phyloP scores from a whole-genome alignment of 106 monocot species.

The Allium cepa region DNA sequence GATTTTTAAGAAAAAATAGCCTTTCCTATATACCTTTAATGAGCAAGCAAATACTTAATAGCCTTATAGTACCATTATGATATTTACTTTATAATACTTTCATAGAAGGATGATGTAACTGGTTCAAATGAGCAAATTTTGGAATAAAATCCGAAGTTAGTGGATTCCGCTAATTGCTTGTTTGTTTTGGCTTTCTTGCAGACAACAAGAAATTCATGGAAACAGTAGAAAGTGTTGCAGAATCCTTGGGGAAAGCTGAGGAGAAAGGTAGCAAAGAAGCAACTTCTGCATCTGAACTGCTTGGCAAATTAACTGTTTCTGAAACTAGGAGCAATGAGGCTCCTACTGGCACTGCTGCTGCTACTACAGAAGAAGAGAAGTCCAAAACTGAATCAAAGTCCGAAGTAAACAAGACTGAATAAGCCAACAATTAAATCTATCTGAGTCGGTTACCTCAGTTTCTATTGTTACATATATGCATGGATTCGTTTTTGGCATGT shows the following conservation, averaged over 20 bases:
- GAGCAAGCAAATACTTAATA: too few species aligned
- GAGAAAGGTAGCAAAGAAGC: conserved; percentile 44
- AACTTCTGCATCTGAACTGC: conserved; percentile 34
- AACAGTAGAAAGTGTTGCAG: conserved; percentile 58
- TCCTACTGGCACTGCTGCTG: background rate
- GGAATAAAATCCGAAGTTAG: too few species aligned
- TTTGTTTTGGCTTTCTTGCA: conserved; percentile 13
- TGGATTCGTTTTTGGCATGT: too few species aligned
- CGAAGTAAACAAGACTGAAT: background rate
- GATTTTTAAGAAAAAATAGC: too few species aligned
- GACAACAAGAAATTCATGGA: conserved; percentile 88
- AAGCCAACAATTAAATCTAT: background rate
- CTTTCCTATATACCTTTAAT: too few species aligned
- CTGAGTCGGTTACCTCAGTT: too few species aligned
- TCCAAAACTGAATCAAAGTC: background rate
- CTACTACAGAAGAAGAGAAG: background rate
- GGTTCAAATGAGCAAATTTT: too few species aligned
- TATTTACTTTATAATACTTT: too few species aligned
- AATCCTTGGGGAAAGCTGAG: conserved; percentile 38
- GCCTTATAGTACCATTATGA: too few species aligned
- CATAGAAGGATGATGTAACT: too few species aligned
- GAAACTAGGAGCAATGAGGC: conserved; percentile 26
- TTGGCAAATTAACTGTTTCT: conserved; percentile 55
- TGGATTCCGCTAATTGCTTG: background rate
- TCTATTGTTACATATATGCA: too few species aligned